Percentiles rank a stretch among this genome's conserved stretches.
Evolutionary conservation across 2,329 filamentous ascomycete species (phyloP).

Genomic region (Trichoderma atrobrunneum): DNA sequence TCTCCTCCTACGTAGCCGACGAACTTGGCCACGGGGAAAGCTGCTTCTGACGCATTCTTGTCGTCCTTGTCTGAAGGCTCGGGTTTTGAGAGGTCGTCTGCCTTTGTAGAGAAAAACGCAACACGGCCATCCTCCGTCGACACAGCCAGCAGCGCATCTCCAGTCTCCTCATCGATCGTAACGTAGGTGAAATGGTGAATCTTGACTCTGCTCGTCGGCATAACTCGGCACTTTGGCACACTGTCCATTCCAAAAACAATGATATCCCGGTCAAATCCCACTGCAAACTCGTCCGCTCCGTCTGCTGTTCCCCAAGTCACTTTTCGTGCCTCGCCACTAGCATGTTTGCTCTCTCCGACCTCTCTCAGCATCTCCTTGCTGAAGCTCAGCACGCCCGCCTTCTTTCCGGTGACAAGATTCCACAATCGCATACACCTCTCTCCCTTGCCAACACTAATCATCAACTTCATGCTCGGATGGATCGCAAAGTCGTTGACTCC

Average conservation of each 20-base stretch:
- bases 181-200: constrained; percentile 80
- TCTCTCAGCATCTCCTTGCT: constrained; percentile 67
- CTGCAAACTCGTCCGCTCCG: constrained; percentile 76
- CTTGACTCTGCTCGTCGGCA: constrained; percentile 69
- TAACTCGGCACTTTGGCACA: constrained; percentile 70
- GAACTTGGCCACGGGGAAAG: constrained; percentile 59
- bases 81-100: constrained; percentile 42
- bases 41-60: constrained; percentile 32
- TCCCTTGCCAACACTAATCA: constrained; percentile 87
- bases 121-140: constrained; percentile 90
- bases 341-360: constrained; percentile 72
- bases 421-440: constrained; percentile 91
- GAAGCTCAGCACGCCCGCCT: constrained; percentile 89
- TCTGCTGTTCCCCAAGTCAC: constrained; percentile 76
- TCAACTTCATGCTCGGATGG: constrained; percentile 93
- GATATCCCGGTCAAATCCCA: constrained; percentile 82
- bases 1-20: constrained; percentile 77
- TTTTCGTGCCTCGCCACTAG: constrained; percentile 75
- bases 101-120: constrained; percentile 73
- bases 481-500: constrained; percentile 94
- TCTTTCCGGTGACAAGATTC: constrained; percentile 96
- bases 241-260: constrained; percentile 88
- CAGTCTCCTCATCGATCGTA: constrained; percentile 42
- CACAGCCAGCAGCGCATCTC: constrained; percentile 60
- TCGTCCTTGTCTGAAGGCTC: constrained; percentile 22